phyloP scores from a whole-genome alignment of 306 rosid species.

The Quercus wislizeni region DNA sequence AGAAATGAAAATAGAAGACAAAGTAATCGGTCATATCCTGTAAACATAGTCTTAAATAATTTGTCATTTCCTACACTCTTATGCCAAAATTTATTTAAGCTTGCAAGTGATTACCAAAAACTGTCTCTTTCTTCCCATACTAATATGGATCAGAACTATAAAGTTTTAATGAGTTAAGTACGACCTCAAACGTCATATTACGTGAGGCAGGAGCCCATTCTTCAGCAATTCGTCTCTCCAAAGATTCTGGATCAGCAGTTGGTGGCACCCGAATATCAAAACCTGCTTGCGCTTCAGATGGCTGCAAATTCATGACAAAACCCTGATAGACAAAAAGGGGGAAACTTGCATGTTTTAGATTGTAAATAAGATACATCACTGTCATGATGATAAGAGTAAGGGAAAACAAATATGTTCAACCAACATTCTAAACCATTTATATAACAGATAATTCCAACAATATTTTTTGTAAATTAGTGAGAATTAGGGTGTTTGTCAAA shows the following conservation, averaged over 20 bases:
- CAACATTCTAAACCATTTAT: not conserved
- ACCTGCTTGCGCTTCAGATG: constrained; percentile 99
- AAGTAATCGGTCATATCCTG: no score
- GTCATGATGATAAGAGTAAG: not conserved
- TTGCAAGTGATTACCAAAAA: not conserved
- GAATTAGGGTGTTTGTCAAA: not conserved
- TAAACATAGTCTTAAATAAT: not conserved
- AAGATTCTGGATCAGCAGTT: constrained; percentile 46
- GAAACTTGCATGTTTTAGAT: not conserved
- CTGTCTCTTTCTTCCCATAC: not conserved
- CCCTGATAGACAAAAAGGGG: constrained; percentile 53
- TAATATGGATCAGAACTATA: not conserved
- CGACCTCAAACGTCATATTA: constrained; percentile 82
- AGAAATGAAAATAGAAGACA: no score
- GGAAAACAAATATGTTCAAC: not conserved
- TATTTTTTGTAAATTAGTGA: not conserved
- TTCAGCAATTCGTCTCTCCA: constrained; percentile 62
- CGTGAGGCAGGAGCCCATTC: constrained; percentile 78
- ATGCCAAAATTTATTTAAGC: not conserved
- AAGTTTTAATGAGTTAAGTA: not conserved
- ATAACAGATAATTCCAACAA: not conserved
- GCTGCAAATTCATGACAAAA: constrained; percentile 97
- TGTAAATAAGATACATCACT: not conserved
- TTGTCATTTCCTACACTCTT: not conserved
- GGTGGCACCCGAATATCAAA: constrained; percentile 91